Conservation (phyloP, 2,329 filamentous ascomycete genomes). For the Paecilomyces dactylethromorphus region DNA sequence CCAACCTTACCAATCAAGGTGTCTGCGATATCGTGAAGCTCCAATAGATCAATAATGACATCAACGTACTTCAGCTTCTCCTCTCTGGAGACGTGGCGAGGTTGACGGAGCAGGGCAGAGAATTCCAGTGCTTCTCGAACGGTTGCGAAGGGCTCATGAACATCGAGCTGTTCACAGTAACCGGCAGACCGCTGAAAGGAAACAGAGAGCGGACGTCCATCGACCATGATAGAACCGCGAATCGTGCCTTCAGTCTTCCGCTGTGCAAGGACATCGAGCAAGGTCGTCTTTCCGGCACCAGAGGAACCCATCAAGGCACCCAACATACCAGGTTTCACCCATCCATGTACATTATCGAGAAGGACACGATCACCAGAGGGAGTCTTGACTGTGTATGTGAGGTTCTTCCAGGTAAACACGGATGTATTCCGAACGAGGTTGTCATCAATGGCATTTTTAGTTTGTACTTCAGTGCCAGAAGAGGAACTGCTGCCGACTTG, state of each 20-base stretch:
- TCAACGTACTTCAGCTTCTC: slow-evolving; percentile 62
- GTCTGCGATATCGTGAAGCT: slow-evolving; percentile 58
- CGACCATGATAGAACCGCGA: slow-evolving; percentile 59
- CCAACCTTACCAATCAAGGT: slow-evolving; percentile 48
- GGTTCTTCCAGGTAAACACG: slow-evolving; percentile 68
- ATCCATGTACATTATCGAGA: slow-evolving; percentile 64
- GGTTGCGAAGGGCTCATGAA: slow-evolving; percentile 61
- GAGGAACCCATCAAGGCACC: slow-evolving; percentile 72
- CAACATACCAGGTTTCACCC: slow-evolving; percentile 70
- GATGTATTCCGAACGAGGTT: slow-evolving; percentile 57
- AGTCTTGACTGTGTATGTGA: slow-evolving; percentile 63
- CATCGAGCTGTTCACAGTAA: slow-evolving; percentile 63
- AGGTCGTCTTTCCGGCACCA: slow-evolving; percentile 68
- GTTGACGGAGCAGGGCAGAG: slow-evolving; percentile 56
- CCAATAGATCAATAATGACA: slow-evolving; percentile 57
- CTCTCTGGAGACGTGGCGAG: slow-evolving; percentile 41
- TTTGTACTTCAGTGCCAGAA: slow-evolving; percentile 9
- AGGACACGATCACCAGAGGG: slow-evolving; percentile 49
- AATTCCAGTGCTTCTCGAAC: slow-evolving; percentile 62
- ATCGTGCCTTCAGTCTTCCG: slow-evolving; percentile 60
- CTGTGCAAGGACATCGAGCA: slow-evolving; percentile 69
- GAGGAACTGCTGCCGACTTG: slow-evolving; percentile 4
- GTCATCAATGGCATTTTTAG: slow-evolving; percentile 23
- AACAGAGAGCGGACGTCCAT: slow-evolving; percentile 52
- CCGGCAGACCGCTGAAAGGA: slow-evolving; percentile 63